Conservation (phyloP, 1,284 basidiomycete species). For the Pseudozyma tsukubaensis region DNA sequence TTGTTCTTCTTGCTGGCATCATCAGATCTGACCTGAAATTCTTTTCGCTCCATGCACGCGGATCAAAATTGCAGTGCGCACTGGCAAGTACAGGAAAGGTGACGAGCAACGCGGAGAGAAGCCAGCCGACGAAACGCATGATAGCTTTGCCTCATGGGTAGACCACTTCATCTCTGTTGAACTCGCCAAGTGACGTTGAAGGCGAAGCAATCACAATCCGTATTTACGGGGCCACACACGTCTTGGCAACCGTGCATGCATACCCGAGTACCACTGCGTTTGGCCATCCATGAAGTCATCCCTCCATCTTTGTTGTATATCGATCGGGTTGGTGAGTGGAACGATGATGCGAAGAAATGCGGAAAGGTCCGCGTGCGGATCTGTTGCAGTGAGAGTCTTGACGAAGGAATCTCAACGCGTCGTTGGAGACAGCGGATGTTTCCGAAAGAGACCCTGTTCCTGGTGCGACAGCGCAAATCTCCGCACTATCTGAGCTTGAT, state of each 20-base stretch:
- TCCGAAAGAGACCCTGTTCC: conserved; percentile 12
- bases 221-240: neutral
- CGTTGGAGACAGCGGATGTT: conserved; percentile 4
- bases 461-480: neutral
- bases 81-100: conserved; percentile 33
- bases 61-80: conserved; percentile 22
- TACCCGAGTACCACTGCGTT: neutral
- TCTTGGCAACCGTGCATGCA: neutral
- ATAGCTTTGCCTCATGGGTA: conserved; percentile 35
- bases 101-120: conserved; percentile 33
- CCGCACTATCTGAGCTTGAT: neutral
- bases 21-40: neutral
- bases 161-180: conserved; percentile 30
- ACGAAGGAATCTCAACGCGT: neutral
- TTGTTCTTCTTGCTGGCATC: neutral
- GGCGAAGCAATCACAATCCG: neutral
- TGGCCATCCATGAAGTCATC: no score
- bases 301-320: neutral
- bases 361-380: conserved; percentile 8
- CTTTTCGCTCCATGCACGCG: neutral
- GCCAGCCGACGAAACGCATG: conserved; percentile 25
- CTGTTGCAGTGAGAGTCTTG: neutral
- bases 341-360: neutral
- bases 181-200: conserved; percentile 1
- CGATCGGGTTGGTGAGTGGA: neutral